These are phyloP conservation scores for Mucor racemosus DNA, from an alignment of 371 early-diverging fungal genomes.

Conservation along the genomic window DNA sequence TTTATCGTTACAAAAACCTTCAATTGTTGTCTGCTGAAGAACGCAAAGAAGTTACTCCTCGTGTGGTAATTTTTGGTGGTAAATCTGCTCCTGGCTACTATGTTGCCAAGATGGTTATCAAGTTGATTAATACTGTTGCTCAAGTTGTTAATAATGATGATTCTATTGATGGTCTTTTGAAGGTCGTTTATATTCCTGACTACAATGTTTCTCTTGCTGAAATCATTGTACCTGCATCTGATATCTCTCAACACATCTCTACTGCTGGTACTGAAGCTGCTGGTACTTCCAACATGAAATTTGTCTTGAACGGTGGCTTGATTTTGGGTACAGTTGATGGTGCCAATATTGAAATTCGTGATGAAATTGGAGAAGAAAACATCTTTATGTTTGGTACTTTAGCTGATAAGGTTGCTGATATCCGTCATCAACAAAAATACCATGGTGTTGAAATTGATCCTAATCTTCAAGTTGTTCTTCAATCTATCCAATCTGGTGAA, in stretches of 20 bases:
- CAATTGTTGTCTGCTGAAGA: constrained; percentile 72
- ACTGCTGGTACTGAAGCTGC: constrained; percentile 98
- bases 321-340: constrained; percentile 89
- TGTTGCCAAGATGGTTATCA: constrained; percentile 94
- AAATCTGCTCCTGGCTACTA: constrained; percentile 95
- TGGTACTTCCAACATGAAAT: constrained; percentile 97
- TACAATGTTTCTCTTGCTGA: constrained; percentile 94
- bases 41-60: constrained; percentile 68
- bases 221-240: constrained; percentile 90
- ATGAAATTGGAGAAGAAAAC: constrained; percentile 92
- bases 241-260: constrained; percentile 91
- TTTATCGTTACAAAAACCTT: constrained; percentile 84
- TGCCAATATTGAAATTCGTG: constrained; percentile 94
- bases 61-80: constrained; percentile 83
- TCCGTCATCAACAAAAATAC: constrained; percentile 84
- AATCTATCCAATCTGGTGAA: constrained; percentile 71
- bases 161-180: constrained; percentile 73
- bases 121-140: constrained; percentile 91
- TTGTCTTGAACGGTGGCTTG: constrained; percentile 93
- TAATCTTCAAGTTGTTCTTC: constrained; percentile 75
- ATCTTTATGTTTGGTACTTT: constrained; percentile 91
- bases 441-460: constrained; percentile 74
- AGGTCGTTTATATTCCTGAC: constrained; percentile 93
- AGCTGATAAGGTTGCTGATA: constrained; percentile 87
- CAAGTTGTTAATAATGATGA: constrained; percentile 83